These are phyloP conservation scores for Aspergillus oerlinghausenensis DNA, from an alignment of 2,329 filamentous ascomycete genomes.

Conservation along the genomic window DNA sequence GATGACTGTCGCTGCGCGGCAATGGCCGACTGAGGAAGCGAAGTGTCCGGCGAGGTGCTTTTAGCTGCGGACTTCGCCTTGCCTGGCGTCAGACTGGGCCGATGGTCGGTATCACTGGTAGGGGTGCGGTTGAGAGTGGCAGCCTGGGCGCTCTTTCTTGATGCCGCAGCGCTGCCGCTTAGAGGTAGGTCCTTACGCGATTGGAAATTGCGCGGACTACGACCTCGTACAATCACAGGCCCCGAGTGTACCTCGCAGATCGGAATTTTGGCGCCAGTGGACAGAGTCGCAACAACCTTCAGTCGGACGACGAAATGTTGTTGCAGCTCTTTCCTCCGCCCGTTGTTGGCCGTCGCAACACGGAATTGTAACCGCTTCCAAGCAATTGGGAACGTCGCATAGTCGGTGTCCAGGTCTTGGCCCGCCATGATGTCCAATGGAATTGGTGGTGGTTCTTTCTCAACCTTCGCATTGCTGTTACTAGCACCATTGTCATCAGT, in stretches of 20 bases:
- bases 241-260: conserved; percentile 81
- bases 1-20: conserved; percentile 24
- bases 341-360: conserved; percentile 94
- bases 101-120: conserved; percentile 26
- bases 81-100: conserved; percentile 23
- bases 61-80: conserved; percentile 27
- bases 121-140: conserved; percentile 29
- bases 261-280: conserved; percentile 75
- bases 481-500: conserved; percentile 22
- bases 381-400: conserved; percentile 84
- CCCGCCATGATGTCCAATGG: conserved; percentile 64
- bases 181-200: conserved; percentile 89
- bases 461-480: conserved; percentile 55
- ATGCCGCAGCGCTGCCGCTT: conserved; percentile 69
- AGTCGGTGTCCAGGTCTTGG: conserved; percentile 72
- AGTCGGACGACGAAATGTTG: conserved; percentile 91
- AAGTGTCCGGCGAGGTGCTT: conserved; percentile 33
- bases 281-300: conserved; percentile 77
- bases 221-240: conserved; percentile 86
- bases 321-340: conserved; percentile 86
- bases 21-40: conserved; percentile 24
- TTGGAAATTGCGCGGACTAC: conserved; percentile 92
- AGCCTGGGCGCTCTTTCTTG: conserved; percentile 63
- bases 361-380: conserved; percentile 93
- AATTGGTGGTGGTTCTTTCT: conserved; percentile 82